Conservation (phyloP, 2,329 filamentous ascomycete genomes). For the Diaporthe citriasiana region DNA sequence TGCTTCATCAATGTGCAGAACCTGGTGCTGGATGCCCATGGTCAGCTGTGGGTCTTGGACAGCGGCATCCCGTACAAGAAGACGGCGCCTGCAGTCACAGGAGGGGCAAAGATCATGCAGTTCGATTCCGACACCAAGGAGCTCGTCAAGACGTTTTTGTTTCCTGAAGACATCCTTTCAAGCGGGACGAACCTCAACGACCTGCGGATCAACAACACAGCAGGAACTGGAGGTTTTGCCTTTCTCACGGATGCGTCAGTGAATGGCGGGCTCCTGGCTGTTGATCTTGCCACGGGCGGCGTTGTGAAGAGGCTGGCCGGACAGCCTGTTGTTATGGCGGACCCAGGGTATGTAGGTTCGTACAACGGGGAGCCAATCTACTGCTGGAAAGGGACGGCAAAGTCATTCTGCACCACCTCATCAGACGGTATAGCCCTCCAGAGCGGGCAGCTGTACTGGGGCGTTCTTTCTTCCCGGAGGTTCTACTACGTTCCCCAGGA, state of each 20-base stretch:
- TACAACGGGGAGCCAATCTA: slow-evolving; percentile 54
- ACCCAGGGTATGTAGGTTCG: slow-evolving; percentile 55
- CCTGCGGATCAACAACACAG: slow-evolving; percentile 58
- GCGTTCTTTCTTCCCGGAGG: slow-evolving; percentile 55
- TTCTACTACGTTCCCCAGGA: slow-evolving; percentile 57
- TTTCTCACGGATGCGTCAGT: slow-evolving; percentile 58
- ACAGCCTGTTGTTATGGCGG: slow-evolving; percentile 54
- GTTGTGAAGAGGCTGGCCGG: slow-evolving; percentile 55
- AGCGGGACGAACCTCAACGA: slow-evolving; percentile 58
- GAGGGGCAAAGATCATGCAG: slow-evolving; percentile 58
- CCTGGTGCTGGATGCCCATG: slow-evolving; percentile 55
- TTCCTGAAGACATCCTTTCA: slow-evolving; percentile 52
- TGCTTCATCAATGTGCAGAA: slow-evolving; percentile 63
- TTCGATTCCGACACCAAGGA: slow-evolving; percentile 53
- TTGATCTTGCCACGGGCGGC: slow-evolving; percentile 54
- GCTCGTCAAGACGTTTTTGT: slow-evolving; percentile 54
- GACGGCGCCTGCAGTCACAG: slow-evolving; percentile 47
- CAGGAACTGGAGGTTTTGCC: slow-evolving; percentile 55
- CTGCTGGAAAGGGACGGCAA: slow-evolving; percentile 53
- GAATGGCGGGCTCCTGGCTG: slow-evolving; percentile 54
- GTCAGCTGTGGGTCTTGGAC: slow-evolving; percentile 58
- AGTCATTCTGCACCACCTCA: slow-evolving; percentile 49
- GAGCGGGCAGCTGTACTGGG: slow-evolving; percentile 58
- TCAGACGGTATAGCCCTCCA: slow-evolving; percentile 57
- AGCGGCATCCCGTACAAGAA: slow-evolving; percentile 54